A percentile compares a stretch with the other conserved stretches of the same genome.
Conservation (phyloP, 192 early-diverging fungal genomes). For the Coemansia umbellata region DNA sequence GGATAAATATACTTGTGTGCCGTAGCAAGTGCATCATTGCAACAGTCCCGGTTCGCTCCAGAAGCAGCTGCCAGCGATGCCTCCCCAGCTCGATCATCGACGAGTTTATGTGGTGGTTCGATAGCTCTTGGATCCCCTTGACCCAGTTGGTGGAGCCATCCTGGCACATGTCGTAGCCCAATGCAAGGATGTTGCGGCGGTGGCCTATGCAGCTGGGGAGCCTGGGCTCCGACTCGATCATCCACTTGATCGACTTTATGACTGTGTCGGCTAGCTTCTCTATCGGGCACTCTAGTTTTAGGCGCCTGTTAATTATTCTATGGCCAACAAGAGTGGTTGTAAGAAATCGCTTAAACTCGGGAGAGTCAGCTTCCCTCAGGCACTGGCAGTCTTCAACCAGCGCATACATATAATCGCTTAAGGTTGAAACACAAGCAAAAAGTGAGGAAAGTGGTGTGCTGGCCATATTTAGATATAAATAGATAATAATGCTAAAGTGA, state of each 20-base stretch:
- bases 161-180: conserved; percentile 21
- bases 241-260: conserved; percentile 12
- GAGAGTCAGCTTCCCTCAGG: conserved; percentile 1
- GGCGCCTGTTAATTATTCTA: neutral
- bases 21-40: conserved; percentile 30
- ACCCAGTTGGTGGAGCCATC: conserved; percentile 29
- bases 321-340: conserved; percentile 35
- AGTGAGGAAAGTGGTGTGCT: neutral
- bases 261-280: conserved; percentile 34
- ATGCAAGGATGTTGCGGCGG: conserved; percentile 25
- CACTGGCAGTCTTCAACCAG: conserved; percentile 22
- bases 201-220: neutral
- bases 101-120: conserved; percentile 34
- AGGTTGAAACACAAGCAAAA: conserved; percentile 17
- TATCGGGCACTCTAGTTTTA: conserved; percentile 19
- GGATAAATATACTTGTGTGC: conserved; percentile 34
- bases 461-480: conserved; percentile 13
- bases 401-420: conserved; percentile 30
- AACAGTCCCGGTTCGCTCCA: conserved; percentile 21
- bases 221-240: conserved; percentile 13
- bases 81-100: conserved; percentile 32
- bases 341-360: conserved; percentile 22
- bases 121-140: conserved; percentile 13
- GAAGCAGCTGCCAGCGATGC: conserved; percentile 22
- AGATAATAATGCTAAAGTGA: too few relatives aligned